phyloP scores from a whole-genome alignment of 2,329 filamentous ascomycete species.

The Cladophialophora exuberans region DNA sequence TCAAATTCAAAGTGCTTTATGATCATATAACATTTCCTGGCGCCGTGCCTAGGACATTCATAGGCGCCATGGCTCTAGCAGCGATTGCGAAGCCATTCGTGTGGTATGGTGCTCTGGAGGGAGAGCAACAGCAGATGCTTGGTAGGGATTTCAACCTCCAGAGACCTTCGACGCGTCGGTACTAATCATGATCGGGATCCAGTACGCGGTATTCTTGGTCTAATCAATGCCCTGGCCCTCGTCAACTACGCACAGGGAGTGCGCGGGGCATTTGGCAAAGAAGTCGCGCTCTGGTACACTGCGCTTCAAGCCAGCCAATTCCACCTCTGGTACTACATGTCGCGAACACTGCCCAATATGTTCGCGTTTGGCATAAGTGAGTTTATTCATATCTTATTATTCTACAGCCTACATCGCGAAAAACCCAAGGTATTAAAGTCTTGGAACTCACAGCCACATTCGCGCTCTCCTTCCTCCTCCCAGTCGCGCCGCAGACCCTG shows the following conservation, averaged over 20 bases:
- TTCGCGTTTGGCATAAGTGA: constrained; percentile 86
- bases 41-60: constrained; percentile 86
- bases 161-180: background rate
- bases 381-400: constrained; percentile 53
- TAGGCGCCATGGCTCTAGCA: constrained; percentile 77
- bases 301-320: constrained; percentile 82
- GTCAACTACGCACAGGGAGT: constrained; percentile 68
- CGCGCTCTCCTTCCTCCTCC: constrained; percentile 53
- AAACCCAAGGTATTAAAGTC: too few relatives aligned
- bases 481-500: constrained; percentile 39
- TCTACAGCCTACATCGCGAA: background rate
- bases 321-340: constrained; percentile 90
- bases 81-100: constrained; percentile 71
- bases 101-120: constrained; percentile 48
- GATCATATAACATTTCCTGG: constrained; percentile 92
- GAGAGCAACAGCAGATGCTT: constrained; percentile 60
- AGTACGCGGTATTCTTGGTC: constrained; percentile 77
- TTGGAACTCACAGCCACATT: constrained; percentile 40
- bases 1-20: constrained; percentile 66
- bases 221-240: constrained; percentile 73
- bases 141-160: constrained; percentile 42
- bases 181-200: background rate
- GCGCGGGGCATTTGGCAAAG: constrained; percentile 67
- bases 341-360: constrained; percentile 91
- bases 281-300: constrained; percentile 76